Evolutionary conservation across 805 yeast species (phyloP).

Genomic region (Starmerella potacharoeniae): DNA sequence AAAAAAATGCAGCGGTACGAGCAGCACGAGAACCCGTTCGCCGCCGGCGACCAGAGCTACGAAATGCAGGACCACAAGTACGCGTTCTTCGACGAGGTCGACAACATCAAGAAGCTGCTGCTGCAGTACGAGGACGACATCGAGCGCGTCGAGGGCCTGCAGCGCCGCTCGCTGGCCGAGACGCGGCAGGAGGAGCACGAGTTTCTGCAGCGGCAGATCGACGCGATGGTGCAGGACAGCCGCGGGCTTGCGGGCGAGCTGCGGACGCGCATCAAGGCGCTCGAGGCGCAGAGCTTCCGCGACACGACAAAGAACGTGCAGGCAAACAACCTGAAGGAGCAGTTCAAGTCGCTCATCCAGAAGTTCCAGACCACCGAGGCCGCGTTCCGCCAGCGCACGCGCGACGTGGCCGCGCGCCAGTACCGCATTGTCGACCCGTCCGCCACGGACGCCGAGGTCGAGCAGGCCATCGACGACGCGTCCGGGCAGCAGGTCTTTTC

Average conservation of each 20-base stretch:
- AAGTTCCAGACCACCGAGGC: constrained; percentile 79
- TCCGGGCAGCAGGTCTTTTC: constrained; percentile 83
- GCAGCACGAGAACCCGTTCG: constrained; percentile 14
- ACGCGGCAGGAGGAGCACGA: constrained; percentile 59
- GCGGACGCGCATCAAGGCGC: constrained; percentile 61
- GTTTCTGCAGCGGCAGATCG: constrained; percentile 61
- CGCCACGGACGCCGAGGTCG: constrained; percentile 63
- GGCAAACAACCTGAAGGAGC: constrained; percentile 76
- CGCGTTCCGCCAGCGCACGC: constrained; percentile 69
- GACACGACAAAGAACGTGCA: constrained; percentile 78
- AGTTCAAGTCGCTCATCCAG: constrained; percentile 76
- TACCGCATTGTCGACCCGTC: constrained; percentile 53
- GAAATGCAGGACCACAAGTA: constrained; percentile 29
- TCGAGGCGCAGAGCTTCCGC: constrained; percentile 41
- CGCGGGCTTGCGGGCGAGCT: constrained; percentile 62
- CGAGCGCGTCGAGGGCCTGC: constrained; percentile 57
- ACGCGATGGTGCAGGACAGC: constrained; percentile 62
- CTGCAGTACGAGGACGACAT: constrained; percentile 60
- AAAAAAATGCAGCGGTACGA: constrained; percentile 9
- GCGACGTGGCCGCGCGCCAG: constrained; percentile 84
- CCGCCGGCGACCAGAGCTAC: constrained; percentile 14
- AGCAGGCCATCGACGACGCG: constrained; percentile 70
- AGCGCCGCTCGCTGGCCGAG: constrained; percentile 59
- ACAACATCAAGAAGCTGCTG: constrained; percentile 53
- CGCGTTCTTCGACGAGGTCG: constrained; percentile 57